Evolutionary conservation across 495 filamentous ascomycete genomes (phyloP).

Genomic region (Sphaerosporella brunnea): DNA sequence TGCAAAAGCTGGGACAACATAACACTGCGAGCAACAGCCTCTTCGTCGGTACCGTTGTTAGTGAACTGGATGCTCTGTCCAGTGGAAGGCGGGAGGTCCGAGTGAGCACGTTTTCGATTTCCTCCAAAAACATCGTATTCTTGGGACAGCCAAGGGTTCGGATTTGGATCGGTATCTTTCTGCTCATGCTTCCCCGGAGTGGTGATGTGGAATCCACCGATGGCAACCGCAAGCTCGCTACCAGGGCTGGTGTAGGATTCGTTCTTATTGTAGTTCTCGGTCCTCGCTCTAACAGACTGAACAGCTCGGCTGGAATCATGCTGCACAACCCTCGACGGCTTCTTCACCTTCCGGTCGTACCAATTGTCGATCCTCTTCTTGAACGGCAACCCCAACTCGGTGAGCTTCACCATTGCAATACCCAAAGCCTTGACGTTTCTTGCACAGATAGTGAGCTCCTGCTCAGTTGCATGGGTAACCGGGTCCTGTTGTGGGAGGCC

Average conservation of each 20-base stretch:
- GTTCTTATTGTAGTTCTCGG: too few relatives aligned
- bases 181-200: neutral
- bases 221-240: neutral
- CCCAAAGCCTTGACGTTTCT: neutral
- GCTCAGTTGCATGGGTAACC: neutral
- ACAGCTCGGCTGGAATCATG: neutral
- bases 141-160: too few relatives aligned
- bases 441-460: neutral
- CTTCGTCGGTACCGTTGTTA: neutral
- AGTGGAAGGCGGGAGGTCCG: neutral
- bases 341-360: neutral
- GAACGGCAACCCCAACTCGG: slow-evolving; percentile 1
- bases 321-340: neutral
- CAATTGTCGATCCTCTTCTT: neutral
- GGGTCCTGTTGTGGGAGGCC: neutral
- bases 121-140: neutral
- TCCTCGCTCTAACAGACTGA: too few relatives aligned
- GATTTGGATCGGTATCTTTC: too few relatives aligned
- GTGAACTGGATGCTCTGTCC: neutral
- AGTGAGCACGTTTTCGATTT: neutral
- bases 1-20: neutral
- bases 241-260: neutral
- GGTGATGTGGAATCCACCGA: neutral
- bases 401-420: neutral
- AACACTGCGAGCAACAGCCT: neutral